phyloP scores from a whole-genome alignment of 805 yeast genomes.

The Candida insectalens region DNA sequence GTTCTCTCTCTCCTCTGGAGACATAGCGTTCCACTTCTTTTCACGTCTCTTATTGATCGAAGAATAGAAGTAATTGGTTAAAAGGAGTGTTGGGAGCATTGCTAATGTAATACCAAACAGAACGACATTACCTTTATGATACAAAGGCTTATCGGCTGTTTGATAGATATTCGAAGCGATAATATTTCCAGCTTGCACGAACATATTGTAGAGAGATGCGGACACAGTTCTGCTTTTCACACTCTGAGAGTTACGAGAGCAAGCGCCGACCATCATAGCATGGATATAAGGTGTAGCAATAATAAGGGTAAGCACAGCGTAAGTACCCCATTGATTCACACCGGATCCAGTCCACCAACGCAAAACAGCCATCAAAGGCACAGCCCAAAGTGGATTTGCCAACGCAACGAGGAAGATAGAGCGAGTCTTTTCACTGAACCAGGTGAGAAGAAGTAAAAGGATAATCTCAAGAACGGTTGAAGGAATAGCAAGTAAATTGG shows the following conservation, averaged over 20 bases:
- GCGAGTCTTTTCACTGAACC: slow-evolving; percentile 25
- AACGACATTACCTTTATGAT: slow-evolving; percentile 44
- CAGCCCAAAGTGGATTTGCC: slow-evolving; percentile 17
- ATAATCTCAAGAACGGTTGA: slow-evolving; percentile 29
- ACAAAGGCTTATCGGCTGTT: slow-evolving; percentile 47
- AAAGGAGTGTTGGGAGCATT: slow-evolving; percentile 19
- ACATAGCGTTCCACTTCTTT: slow-evolving; percentile 39
- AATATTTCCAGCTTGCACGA: slow-evolving; percentile 49
- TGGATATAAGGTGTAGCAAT: slow-evolving; percentile 40
- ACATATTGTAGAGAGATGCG: slow-evolving; percentile 57
- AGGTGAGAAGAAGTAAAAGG: slow-evolving; percentile 26
- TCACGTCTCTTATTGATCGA: slow-evolving; percentile 35
- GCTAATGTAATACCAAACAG: slow-evolving; percentile 27
- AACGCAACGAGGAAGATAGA: slow-evolving; percentile 16
- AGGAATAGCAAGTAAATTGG: slow-evolving; percentile 46
- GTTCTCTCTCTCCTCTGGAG: slow-evolving; percentile 36
- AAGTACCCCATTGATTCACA: slow-evolving; percentile 20
- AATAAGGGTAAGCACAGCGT: slow-evolving; percentile 14
- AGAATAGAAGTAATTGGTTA: slow-evolving; percentile 29
- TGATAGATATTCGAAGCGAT: slow-evolving; percentile 48
- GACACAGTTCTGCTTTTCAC: slow-evolving; percentile 58
- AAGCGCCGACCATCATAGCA: slow-evolving; percentile 50
- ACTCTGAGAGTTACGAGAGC: slow-evolving; percentile 51
- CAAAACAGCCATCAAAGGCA: slow-evolving; percentile 17
- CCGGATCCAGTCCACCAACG: slow-evolving; percentile 21